phyloP scores from a whole-genome alignment of 192 early-diverging fungal genomes.

The Chytriomyces confervae region DNA sequence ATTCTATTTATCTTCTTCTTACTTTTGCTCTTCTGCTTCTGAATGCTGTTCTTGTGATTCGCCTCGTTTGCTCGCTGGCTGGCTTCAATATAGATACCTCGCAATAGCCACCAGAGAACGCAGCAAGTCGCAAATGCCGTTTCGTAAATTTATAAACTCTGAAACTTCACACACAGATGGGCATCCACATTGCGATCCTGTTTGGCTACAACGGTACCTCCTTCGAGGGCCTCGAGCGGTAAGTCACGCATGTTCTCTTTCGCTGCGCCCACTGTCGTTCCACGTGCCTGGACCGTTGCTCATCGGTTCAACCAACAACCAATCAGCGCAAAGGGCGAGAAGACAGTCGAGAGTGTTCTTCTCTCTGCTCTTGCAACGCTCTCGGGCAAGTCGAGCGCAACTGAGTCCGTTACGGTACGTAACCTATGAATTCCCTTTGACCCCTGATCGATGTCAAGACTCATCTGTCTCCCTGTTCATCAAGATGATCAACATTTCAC shows the following conservation, averaged over 20 bases:
- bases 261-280: not conserved
- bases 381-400: slow-evolving; percentile 34
- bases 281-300: not conserved
- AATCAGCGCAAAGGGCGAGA: slow-evolving; percentile 46
- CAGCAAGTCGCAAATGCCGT: too few relatives aligned
- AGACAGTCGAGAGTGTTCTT: slow-evolving; percentile 47
- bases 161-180: not conserved
- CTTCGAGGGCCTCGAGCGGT: slow-evolving; percentile 53
- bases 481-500: slow-evolving; percentile 54
- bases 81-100: too few relatives aligned
- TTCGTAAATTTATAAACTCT: too few relatives aligned
- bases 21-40: too few relatives aligned
- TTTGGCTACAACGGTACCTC: slow-evolving; percentile 54
- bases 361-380: slow-evolving; percentile 49
- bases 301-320: not conserved
- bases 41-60: too few relatives aligned
- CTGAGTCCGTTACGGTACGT: slow-evolving; percentile 44
- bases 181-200: slow-evolving; percentile 43
- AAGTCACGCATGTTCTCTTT: not conserved
- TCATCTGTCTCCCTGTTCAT: not conserved
- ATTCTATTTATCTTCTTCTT: too few relatives aligned
- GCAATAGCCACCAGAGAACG: too few relatives aligned
- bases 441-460: not conserved
- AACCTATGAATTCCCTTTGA: not conserved
- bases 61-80: too few relatives aligned